Evolutionary conservation across 2,329 filamentous ascomycete genomes (phyloP), one percentile per base, ranked within the genome.

Genomic region (Aspergillus tubingensis): DNA sequence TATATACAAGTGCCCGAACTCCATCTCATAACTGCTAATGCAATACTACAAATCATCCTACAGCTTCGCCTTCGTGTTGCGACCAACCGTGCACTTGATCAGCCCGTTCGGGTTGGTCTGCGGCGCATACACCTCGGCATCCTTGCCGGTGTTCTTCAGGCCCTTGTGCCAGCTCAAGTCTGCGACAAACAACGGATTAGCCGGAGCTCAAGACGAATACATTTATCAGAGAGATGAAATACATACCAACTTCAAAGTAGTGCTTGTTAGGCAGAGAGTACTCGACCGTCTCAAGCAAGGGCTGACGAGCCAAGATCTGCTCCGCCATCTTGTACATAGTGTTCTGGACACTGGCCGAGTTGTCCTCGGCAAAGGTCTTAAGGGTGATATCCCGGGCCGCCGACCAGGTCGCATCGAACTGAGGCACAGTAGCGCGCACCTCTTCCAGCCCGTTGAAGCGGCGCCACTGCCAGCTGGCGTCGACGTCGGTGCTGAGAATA

Each of bases 281-380:
- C 69, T 89, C 86, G 44, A 95, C 91, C 21, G 84, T 82, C 48
- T 89, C 85, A 21, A 92, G 85, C 65, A 88, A 82, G 13, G 92
- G 89, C 23, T 88, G 90, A 21, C 83, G 86, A 8, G 85, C 89
- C 56, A 99, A 82, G 67, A 99, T 96, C 76, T 89, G 82, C 76
- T 94, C 90, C 70, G 86, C 88, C 94, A 99, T 99, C 83, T 97
- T 96, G 83, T 97, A 99, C 95, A 99, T 98, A 62, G 94, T 98
- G 70, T 88, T 89, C 81, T 99, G 95, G 23, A 99, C 95, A 70
- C 91, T 96, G 50, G 95, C 91, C 71, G 91, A 96, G 73, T 92
- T 84, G 72, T 99, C 93, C 72, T 89, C 86, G 44, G 95, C 94
- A 72, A 99, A 99, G 0, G 88, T 91, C 80, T 91, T 90, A 76